Conservation (phyloP, 1,139 yeast genomes). For the Pichia sp. region DNA sequence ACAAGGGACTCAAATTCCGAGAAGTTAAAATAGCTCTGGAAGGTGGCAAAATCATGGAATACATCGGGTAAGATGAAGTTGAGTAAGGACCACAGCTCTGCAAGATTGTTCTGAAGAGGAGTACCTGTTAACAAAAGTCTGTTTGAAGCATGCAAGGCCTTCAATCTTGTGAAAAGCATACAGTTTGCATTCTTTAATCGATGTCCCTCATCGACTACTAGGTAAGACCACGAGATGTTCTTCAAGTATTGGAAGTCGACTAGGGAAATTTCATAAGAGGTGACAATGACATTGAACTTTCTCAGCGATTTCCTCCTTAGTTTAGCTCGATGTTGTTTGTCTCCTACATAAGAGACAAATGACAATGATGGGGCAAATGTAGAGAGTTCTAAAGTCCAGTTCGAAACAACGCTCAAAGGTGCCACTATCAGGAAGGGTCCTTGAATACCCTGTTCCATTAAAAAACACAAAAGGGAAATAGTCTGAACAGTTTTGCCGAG, state of each 20-base stretch:
- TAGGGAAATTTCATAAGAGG: constrained; percentile 78
- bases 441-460: constrained; percentile 67
- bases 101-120: constrained; percentile 82
- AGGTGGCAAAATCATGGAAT: constrained; percentile 79
- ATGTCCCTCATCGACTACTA: constrained; percentile 96
- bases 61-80: constrained; percentile 90
- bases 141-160: constrained; percentile 57
- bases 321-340: constrained; percentile 45
- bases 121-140: constrained; percentile 84
- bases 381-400: constrained; percentile 71
- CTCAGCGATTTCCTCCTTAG: constrained; percentile 32
- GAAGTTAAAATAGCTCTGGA: constrained; percentile 92
- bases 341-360: constrained; percentile 60
- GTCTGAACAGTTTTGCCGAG: constrained; percentile 89
- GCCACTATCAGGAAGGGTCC: constrained; percentile 88
- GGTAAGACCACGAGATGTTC: constrained; percentile 61
- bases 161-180: constrained; percentile 61
- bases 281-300: constrained; percentile 49
- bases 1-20: constrained; percentile 42
- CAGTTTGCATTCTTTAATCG: constrained; percentile 80
- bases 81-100: constrained; percentile 84
- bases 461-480: constrained; percentile 66
- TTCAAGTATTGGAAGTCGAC: constrained; percentile 54
- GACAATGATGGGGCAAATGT: constrained; percentile 69
- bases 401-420: constrained; percentile 79